Evolutionary conservation across 495 filamentous ascomycete genomes (phyloP).

Genomic region (Penicillium coffeae): DNA sequence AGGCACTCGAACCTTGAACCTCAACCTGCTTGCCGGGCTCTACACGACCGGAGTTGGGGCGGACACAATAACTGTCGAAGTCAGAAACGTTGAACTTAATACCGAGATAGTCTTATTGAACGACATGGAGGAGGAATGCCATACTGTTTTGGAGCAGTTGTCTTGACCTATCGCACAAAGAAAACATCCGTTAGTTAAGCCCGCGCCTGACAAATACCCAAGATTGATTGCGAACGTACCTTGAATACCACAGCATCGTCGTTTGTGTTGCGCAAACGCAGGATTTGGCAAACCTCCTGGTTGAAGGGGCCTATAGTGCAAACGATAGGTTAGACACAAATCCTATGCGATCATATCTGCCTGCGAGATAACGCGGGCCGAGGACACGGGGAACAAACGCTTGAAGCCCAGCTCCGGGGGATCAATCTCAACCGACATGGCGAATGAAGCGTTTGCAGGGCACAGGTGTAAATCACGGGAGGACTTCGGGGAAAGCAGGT

Average conservation of each 20-base stretch:
- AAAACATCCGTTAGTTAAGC: conserved; percentile 16
- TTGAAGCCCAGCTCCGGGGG: conserved; percentile 89
- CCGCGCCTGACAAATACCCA: conserved; percentile 12
- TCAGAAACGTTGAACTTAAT: conserved; percentile 19
- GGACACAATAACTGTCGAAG: conserved; percentile 83
- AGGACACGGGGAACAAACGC: conserved; percentile 53
- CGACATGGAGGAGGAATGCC: conserved; percentile 18
- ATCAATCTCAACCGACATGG: conserved; percentile 91
- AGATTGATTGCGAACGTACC: conserved; percentile 47
- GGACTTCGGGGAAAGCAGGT: background rate
- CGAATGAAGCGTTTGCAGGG: conserved; percentile 21
- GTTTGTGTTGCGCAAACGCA: conserved; percentile 76
- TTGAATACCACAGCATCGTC: conserved; percentile 88
- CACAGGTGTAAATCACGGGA: background rate
- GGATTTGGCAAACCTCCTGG: conserved; percentile 78
- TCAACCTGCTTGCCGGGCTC: conserved; percentile 83
- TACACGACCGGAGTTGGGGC: conserved; percentile 94
- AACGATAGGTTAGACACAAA: background rate
- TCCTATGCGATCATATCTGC: background rate
- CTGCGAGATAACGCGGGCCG: background rate
- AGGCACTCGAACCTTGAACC: conserved; percentile 70
- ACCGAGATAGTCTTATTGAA: background rate
- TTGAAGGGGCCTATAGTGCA: conserved; percentile 75
- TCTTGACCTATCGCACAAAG: conserved; percentile 73
- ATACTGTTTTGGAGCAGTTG: conserved; percentile 98